Percentiles rank a stretch among this genome's conserved stretches.
These are phyloP conservation scores for Aspergillus leporis DNA, from an alignment of 495 filamentous ascomycete genomes.

Conservation along the genomic window DNA sequence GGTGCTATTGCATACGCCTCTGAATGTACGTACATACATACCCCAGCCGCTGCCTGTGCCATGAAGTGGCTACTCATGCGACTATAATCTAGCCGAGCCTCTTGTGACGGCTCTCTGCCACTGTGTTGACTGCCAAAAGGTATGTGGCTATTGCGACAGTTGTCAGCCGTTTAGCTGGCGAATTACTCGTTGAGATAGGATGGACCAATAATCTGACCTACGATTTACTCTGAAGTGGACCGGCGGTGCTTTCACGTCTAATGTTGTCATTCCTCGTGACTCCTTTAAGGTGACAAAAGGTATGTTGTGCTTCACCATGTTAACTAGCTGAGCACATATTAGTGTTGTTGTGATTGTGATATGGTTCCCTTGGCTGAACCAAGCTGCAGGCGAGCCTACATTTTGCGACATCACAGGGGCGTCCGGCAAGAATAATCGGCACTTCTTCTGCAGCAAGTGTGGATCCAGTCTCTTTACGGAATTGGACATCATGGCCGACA, in stretches of 20 bases:
- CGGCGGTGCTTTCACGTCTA: conserved; percentile 48
- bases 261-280: conserved; percentile 44
- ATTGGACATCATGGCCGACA: conserved; percentile 49
- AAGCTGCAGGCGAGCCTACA: conserved; percentile 30
- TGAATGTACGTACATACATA: conserved; percentile 24
- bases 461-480: conserved; percentile 47
- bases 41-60: too few relatives aligned
- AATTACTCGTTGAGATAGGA: too few relatives aligned
- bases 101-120: conserved; percentile 44
- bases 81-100: conserved; percentile 29
- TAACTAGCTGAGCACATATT: too few relatives aligned
- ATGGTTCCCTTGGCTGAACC: background rate
- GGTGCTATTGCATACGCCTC: conserved; percentile 36
- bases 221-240: conserved; percentile 40
- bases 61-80: conserved; percentile 3
- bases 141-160: conserved; percentile 1
- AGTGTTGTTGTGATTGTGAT: too few relatives aligned
- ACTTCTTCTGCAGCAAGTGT: conserved; percentile 49
- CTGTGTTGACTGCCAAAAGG: conserved; percentile 51
- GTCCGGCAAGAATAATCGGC: conserved; percentile 50
- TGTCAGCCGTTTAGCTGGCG: background rate
- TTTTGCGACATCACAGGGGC: conserved; percentile 38
- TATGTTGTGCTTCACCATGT: background rate
- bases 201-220: too few relatives aligned
- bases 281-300: conserved; percentile 45